Evolutionary conservation across 805 yeast species (phyloP).

Genomic region (Tetrapisispora phaffii): DNA sequence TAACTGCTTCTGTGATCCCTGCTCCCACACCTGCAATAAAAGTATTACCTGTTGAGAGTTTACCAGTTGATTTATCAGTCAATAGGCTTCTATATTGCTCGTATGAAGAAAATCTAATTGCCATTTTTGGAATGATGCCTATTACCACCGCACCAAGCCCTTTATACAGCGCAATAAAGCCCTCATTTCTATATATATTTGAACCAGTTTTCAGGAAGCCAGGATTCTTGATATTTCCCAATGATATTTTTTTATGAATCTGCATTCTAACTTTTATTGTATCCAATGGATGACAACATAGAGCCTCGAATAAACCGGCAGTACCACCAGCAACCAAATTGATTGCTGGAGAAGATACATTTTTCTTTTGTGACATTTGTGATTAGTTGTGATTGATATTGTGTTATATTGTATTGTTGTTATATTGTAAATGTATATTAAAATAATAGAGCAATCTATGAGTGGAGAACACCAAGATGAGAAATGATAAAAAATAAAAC

Average conservation of each 20-base stretch:
- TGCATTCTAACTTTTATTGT: constrained; percentile 98
- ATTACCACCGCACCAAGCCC: constrained; percentile 95
- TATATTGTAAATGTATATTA: too few species aligned
- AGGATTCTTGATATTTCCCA: constrained; percentile 50
- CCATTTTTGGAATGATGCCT: constrained; percentile 98
- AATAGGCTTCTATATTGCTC: constrained; percentile 74
- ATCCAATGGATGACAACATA: constrained; percentile 95
- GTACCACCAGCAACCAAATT: constrained; percentile 89
- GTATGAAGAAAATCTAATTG: constrained; percentile 88
- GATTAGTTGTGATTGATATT: background rate
- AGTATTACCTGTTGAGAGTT: constrained; percentile 61
- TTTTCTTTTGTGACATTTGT: constrained; percentile 25
- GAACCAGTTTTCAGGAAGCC: constrained; percentile 81
- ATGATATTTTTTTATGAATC: constrained; percentile 60
- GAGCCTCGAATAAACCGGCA: constrained; percentile 95
- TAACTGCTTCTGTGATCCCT: constrained; percentile 90
- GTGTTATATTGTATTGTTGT: background rate
- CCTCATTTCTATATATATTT: constrained; percentile 67
- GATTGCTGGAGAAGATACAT: constrained; percentile 38
- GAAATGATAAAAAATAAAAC: too few species aligned
- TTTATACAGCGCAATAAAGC: constrained; percentile 78
- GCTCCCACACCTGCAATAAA: constrained; percentile 95
- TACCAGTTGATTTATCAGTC: constrained; percentile 48
- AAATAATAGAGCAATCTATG: too few species aligned
- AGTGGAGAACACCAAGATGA: background rate